These are phyloP conservation scores for Triticum aestivum DNA, from an alignment of 176 grass and related monocot species.

Conservation along the genomic window DNA sequence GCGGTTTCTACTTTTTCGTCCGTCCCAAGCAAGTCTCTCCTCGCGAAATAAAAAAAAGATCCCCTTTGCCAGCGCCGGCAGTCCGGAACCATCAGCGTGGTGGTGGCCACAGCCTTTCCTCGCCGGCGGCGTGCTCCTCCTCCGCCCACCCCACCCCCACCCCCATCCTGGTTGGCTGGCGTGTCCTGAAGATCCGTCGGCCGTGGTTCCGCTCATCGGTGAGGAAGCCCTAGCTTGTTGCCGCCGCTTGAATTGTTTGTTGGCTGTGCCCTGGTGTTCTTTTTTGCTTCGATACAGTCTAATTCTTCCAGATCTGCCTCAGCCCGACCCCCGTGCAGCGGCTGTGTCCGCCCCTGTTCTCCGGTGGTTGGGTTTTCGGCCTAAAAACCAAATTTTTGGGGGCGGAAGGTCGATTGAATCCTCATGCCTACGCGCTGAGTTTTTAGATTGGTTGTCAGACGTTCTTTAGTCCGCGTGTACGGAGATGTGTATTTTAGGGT, in stretches of 20 bases:
- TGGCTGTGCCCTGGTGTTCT: neutral
- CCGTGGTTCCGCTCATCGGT: neutral
- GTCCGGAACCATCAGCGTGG: neutral
- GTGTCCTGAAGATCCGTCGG: neutral
- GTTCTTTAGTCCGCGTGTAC: neutral
- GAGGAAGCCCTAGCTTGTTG: neutral
- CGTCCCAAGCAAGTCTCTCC: neutral
- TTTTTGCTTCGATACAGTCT: neutral
- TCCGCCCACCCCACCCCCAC: neutral
- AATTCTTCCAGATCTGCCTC: neutral
- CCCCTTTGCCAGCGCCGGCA: conserved; percentile 15
- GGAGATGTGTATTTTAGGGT: conserved; percentile 5
- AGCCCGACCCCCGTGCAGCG: neutral
- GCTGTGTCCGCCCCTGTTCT: neutral
- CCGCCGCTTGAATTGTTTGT: neutral
- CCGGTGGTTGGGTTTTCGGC: neutral
- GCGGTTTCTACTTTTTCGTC: neutral
- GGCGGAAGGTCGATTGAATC: neutral
- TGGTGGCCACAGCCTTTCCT: neutral
- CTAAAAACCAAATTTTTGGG: neutral
- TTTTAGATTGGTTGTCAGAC: neutral
- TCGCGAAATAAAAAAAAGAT: conserved; percentile 1
- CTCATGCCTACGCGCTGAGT: neutral
- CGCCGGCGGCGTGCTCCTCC: neutral
- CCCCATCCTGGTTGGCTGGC: neutral